Evolutionary conservation across 306 rosid species (phyloP).

Genomic region (Quercus rubra): DNA sequence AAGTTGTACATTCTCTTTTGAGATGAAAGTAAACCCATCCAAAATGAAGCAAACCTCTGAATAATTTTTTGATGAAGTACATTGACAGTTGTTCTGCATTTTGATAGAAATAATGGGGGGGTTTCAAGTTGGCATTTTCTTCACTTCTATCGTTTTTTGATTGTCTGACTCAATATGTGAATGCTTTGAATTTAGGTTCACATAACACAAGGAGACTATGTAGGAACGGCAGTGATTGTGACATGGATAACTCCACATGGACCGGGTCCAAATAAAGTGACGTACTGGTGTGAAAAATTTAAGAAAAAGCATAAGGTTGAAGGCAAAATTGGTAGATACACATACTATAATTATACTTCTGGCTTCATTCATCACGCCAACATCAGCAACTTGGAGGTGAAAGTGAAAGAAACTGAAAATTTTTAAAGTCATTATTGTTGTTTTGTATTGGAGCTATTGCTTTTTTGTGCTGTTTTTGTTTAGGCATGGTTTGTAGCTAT

Average conservation of each 20-base stretch:
- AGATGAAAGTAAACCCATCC: too few species aligned
- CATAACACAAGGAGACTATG: slow-evolving; percentile 71
- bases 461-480: background rate
- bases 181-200: slow-evolving; percentile 49
- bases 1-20: too few species aligned
- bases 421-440: background rate
- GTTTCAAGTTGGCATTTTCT: too few species aligned
- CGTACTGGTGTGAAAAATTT: slow-evolving; percentile 41
- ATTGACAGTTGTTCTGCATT: background rate
- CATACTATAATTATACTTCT: slow-evolving; percentile 56
- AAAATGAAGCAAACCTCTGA: too few species aligned
- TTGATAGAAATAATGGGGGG: background rate
- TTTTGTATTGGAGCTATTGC: too few species aligned
- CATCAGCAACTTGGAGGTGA: slow-evolving; percentile 35
- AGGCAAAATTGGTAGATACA: slow-evolving; percentile 42
- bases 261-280: slow-evolving; percentile 53
- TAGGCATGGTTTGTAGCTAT: background rate
- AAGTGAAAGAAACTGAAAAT: background rate
- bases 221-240: slow-evolving; percentile 60
- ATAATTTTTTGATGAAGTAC: too few species aligned
- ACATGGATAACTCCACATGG: slow-evolving; percentile 60
- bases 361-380: slow-evolving; percentile 66
- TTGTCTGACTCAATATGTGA: background rate
- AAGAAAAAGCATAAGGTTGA: slow-evolving; percentile 23
- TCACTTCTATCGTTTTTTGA: background rate